phyloP scores from a whole-genome alignment of 768 basidiomycete species.

The Chalciporus sphaerocephalus region DNA sequence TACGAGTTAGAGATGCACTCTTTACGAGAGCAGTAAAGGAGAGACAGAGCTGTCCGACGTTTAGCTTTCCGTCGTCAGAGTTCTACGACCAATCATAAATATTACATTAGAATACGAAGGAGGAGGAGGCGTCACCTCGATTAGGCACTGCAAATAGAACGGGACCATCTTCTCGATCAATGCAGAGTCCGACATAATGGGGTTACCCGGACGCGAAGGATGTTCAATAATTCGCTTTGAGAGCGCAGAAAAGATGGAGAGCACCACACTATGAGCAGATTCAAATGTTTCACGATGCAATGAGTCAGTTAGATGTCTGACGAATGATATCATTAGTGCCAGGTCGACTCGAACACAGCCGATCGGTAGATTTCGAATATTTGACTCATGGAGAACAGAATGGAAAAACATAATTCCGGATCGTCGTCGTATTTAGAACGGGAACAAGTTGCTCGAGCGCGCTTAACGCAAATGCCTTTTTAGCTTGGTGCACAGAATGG shows the following conservation, averaged over 20 bases:
- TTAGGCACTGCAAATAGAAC: constrained; percentile 66
- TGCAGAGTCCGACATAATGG: constrained; percentile 20
- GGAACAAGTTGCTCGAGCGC: constrained; percentile 77
- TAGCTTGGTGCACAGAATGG: constrained; percentile 31
- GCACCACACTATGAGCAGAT: constrained; percentile 78
- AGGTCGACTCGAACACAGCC: no score
- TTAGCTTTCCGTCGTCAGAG: constrained; percentile 57
- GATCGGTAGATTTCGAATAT: background rate
- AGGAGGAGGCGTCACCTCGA: constrained; percentile 49
- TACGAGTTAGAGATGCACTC: constrained; percentile 46
- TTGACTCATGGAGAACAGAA: constrained; percentile 61
- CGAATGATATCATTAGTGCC: background rate
- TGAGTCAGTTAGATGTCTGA: constrained; percentile 57
- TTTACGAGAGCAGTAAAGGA: constrained; percentile 72
- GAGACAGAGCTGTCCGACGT: constrained; percentile 60
- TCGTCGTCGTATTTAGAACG: constrained; percentile 46
- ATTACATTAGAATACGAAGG: constrained; percentile 1
- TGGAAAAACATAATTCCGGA: constrained; percentile 54
- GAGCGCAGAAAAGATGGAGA: constrained; percentile 66
- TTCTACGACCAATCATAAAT: constrained; percentile 41
- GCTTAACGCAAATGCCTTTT: constrained; percentile 61
- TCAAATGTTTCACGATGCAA: constrained; percentile 74
- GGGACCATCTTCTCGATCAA: constrained; percentile 61
- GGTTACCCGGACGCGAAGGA: constrained; percentile 6
- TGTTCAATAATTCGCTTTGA: constrained; percentile 36